These are phyloP conservation scores for Septoria petroselini DNA, from an alignment of 2,329 filamentous ascomycete species.

Conservation along the genomic window DNA sequence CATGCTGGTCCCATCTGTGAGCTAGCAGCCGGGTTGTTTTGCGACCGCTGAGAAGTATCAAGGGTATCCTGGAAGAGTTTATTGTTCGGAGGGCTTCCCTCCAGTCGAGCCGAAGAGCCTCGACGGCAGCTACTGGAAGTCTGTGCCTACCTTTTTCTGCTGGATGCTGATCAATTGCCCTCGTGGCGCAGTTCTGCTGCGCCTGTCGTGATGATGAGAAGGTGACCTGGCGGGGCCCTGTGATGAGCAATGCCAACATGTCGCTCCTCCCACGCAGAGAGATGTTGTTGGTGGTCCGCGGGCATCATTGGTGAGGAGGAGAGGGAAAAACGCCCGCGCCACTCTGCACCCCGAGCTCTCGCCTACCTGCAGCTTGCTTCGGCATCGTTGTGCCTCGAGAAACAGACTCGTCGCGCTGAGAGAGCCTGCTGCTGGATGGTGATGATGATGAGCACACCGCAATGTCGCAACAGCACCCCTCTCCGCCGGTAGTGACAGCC, in stretches of 20 bases:
- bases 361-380: slow-evolving; percentile 11
- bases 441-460: slow-evolving; percentile 8
- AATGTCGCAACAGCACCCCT: not conserved
- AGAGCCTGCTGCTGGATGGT: not conserved
- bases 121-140: not conserved
- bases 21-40: slow-evolving; percentile 13
- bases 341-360: not conserved
- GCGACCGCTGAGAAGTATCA: slow-evolving; percentile 1
- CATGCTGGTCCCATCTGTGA: slow-evolving; percentile 11
- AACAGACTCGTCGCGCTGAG: slow-evolving; percentile 9
- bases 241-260: too few species aligned
- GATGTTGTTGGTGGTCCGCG: not conserved
- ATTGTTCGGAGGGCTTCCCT: slow-evolving; percentile 2
- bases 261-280: not conserved
- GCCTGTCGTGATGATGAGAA: too few species aligned
- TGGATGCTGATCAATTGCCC: not conserved
- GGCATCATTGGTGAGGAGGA: too few species aligned
- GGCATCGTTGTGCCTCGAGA: slow-evolving; percentile 7
- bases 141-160: not conserved
- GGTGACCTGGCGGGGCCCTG: too few species aligned
- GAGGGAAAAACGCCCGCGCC: too few species aligned
- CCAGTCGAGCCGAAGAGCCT: slow-evolving; percentile 5
- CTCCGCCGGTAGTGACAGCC: slow-evolving; percentile 7
- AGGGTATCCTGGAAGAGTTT: slow-evolving; percentile 5
- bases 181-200: too few species aligned